A percentile compares a stretch with the other conserved stretches of the same genome.
These are phyloP conservation scores for Aureobasidium sp. DNA, from an alignment of 2,329 filamentous ascomycete species.

Conservation along the genomic window DNA sequence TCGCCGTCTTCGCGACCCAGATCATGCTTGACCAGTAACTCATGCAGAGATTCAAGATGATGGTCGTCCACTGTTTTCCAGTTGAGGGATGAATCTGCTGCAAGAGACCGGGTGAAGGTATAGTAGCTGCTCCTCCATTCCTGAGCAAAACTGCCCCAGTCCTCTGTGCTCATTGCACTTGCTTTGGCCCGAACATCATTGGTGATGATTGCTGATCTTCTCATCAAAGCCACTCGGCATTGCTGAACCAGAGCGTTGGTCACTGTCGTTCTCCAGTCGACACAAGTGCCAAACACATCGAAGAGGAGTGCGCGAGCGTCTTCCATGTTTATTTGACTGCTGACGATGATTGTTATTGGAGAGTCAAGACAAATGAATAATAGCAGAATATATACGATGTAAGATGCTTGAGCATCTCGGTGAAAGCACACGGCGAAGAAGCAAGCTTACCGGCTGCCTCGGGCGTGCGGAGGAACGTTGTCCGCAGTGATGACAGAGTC, in stretches of 20 bases:
- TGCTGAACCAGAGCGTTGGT: slow-evolving; percentile 50
- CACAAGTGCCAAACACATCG: slow-evolving; percentile 73
- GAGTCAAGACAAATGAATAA: not conserved
- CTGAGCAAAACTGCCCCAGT: slow-evolving; percentile 61
- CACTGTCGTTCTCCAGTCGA: slow-evolving; percentile 69
- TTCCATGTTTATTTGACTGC: not conserved
- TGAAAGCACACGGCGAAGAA: not conserved
- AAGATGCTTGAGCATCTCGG: not conserved
- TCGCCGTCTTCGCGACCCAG: slow-evolving; percentile 18
- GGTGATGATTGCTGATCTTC: slow-evolving; percentile 40
- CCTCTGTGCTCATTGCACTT: slow-evolving; percentile 44
- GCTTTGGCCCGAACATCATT: slow-evolving; percentile 43
- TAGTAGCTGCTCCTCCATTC: slow-evolving; percentile 57
- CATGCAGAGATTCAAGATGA: slow-evolving; percentile 55
- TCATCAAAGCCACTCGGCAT: slow-evolving; percentile 43
- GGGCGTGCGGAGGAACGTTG: not conserved
- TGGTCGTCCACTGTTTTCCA: slow-evolving; percentile 70
- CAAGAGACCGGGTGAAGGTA: slow-evolving; percentile 47
- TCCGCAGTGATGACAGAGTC: not conserved
- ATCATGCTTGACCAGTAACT: slow-evolving; percentile 48
- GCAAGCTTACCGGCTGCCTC: not conserved
- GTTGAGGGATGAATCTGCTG: slow-evolving; percentile 34
- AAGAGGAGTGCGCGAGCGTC: slow-evolving; percentile 58
- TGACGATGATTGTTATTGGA: too few species aligned
- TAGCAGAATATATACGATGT: not conserved